A percentile compares a stretch with the other conserved stretches of the same genome.
Conservation (phyloP, 208 protist species). For the Trypanosoma avium region DNA sequence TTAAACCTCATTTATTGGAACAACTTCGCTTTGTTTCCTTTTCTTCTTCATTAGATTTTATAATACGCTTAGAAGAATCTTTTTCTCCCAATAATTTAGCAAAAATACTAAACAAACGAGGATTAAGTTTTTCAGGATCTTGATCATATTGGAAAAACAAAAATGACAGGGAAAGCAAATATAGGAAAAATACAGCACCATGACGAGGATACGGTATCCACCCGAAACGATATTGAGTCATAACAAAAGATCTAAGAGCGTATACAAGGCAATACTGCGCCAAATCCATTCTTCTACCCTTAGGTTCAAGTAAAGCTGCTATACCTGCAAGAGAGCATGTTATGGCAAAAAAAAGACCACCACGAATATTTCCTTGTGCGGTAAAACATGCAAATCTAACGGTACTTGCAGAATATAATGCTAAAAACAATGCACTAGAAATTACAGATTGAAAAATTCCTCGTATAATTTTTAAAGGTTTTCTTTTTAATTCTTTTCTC, state of each 20-base stretch:
- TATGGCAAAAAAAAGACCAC: slow-evolving; percentile 44
- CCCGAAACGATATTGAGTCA: slow-evolving; percentile 75
- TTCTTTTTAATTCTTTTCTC: slow-evolving; percentile 44
- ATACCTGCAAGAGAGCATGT: slow-evolving; percentile 59
- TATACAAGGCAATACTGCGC: slow-evolving; percentile 83
- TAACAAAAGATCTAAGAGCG: slow-evolving; percentile 73
- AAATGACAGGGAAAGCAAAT: slow-evolving; percentile 71
- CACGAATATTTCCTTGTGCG: slow-evolving; percentile 52
- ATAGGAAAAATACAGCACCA: slow-evolving; percentile 64
- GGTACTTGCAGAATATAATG: slow-evolving; percentile 65
- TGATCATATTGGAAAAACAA: slow-evolving; percentile 83
- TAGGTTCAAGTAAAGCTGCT: slow-evolving; percentile 77
- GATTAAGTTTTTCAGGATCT: slow-evolving; percentile 61
- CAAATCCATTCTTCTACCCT: slow-evolving; percentile 79
- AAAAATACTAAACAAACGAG: slow-evolving; percentile 50
- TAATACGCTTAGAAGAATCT: neutral
- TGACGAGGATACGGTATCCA: slow-evolving; percentile 74
- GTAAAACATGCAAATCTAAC: slow-evolving; percentile 64
- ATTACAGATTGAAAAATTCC: slow-evolving; percentile 53
- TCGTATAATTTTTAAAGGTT: slow-evolving; percentile 48
- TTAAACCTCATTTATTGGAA: neutral
- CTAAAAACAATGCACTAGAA: slow-evolving; percentile 75
- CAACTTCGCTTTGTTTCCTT: neutral
- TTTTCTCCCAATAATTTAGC: slow-evolving; percentile 57
- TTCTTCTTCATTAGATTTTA: neutral